Base-by-base conservation (phyloP, 2,329 filamentous ascomycete species). In the Sarocladium strictum region DNA sequence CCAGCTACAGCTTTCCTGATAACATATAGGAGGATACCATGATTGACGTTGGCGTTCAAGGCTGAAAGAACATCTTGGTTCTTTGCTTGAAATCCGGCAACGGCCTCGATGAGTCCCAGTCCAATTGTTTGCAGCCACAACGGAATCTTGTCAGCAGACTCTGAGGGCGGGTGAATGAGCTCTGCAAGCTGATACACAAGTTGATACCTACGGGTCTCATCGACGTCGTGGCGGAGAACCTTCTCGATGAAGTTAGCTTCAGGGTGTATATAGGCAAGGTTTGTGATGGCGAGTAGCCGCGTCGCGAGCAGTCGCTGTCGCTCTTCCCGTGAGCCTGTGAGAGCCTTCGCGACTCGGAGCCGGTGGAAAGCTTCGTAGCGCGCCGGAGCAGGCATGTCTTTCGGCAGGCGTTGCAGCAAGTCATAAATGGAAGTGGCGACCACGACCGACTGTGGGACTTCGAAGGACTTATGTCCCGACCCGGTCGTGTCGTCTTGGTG, bases 11-110 rank as follows among this genome's bases (percentile, higher is more conserved):
- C 89, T 69, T 96, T 97, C 55, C 93, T 84, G 51, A 96, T 87
- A 60, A 97, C 82, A 64, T 97, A 97, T 61, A 97, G 87, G 43
- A 99, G 78, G 27, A 97, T 87, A 14, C 94, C 95, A 63, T 99
- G 95, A 63, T 96, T 97, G 35, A 97, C 93, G 62, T 93, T 96
- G 54, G 95, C 90, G 64, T 91, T 96, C 40, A 99, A 76, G n/a
- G 94, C 91, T 40, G 90, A 85, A 59, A 91, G 85, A 23, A 99
- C 87, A 67, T 99, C 94, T 32, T 84, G 76, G 27, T 86, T 82
- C 64, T 90, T 92, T 55, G 79, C 75, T 62, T 88, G 86, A 66
- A 90, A 90, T 65, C 84, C 87, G 6, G 89, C 84, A 55, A 99
- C 78, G n/a, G 90, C 89, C 66, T 97, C 91, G 52, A 99, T 76